A percentile compares a stretch with the other conserved stretches of the same genome.
Conservation (phyloP, 768 basidiomycete species). For the Phaffia australis region DNA sequence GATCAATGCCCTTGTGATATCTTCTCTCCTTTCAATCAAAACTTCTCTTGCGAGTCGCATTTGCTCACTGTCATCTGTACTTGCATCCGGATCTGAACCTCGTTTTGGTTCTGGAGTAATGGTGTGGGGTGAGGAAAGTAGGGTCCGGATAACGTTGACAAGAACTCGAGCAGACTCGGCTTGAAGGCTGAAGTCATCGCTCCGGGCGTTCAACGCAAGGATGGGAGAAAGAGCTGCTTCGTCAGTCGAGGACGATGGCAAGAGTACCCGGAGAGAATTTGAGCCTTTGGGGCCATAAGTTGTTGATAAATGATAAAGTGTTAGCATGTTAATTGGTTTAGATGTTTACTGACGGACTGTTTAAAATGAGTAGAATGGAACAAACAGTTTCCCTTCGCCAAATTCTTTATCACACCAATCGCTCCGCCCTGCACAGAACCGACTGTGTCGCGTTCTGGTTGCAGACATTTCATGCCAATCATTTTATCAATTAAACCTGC, state of each 20-base stretch:
- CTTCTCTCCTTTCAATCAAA: constrained; percentile 48
- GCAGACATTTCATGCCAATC: constrained; percentile 55
- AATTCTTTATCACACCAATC: constrained; percentile 78
- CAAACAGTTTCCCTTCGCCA: constrained; percentile 63
- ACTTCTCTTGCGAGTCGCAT: constrained; percentile 42
- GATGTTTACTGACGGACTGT: background rate
- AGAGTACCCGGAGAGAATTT: constrained; percentile 48
- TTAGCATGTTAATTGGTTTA: background rate
- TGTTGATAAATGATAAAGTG: background rate
- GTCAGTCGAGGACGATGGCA: constrained; percentile 38
- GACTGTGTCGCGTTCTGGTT: constrained; percentile 64
- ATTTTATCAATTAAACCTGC: constrained; percentile 56
- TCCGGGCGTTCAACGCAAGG: constrained; percentile 61
- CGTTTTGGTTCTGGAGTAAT: background rate
- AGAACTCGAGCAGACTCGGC: constrained; percentile 83
- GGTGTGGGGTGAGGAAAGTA: constrained; percentile 45
- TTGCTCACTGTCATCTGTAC: constrained; percentile 11
- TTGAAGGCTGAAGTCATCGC: constrained; percentile 68
- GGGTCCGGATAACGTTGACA: constrained; percentile 69
- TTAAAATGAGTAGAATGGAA: constrained; percentile 30
- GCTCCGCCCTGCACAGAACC: constrained; percentile 78
- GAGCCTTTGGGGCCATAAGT: constrained; percentile 21
- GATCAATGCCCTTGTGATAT: constrained; percentile 53
- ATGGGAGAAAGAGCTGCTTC: constrained; percentile 43
- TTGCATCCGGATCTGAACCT: background rate